phyloP scores from a whole-genome alignment of 257 asterid genomes.

The Buddleja alternifolia region DNA sequence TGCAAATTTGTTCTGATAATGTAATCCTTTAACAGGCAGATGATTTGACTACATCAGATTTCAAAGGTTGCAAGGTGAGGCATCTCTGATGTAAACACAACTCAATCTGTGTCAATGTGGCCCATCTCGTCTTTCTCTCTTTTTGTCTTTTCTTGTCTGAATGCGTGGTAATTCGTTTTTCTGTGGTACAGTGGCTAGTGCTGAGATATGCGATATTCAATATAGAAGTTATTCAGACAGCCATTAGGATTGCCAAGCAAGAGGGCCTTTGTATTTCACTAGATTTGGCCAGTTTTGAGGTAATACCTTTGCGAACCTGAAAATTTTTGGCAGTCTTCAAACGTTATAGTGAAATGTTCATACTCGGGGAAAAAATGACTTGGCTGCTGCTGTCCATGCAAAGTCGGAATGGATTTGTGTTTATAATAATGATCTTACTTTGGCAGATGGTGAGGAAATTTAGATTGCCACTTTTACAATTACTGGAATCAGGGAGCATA shows the following conservation, averaged over 20 bases:
- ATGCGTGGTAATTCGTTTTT: neutral
- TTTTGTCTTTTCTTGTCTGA: neutral
- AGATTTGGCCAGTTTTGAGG: slow-evolving; percentile 99
- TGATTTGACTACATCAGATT: slow-evolving; percentile 71
- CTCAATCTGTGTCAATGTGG: neutral
- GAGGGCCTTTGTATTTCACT: slow-evolving; percentile 88
- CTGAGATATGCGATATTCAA: slow-evolving; percentile 79
- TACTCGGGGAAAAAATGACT: neutral
- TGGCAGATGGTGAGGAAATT: slow-evolving; percentile 90
- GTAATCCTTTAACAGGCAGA: slow-evolving; percentile 64
- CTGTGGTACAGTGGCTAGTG: slow-evolving; percentile 81
- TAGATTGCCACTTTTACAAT: slow-evolving; percentile 67
- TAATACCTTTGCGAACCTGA: slow-evolving; percentile 27
- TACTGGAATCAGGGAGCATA: slow-evolving; percentile 81
- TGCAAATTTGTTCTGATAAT: slow-evolving; percentile 33
- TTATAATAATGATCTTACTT: slow-evolving; percentile 20
- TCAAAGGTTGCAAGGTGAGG: slow-evolving; percentile 91
- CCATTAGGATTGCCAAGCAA: slow-evolving; percentile 83
- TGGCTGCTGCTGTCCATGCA: neutral
- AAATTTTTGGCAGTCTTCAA: neutral
- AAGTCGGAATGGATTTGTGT: neutral
- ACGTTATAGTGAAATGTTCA: neutral
- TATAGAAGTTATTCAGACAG: slow-evolving; percentile 69
- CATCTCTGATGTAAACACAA: slow-evolving; percentile 8
- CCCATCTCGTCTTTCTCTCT: neutral